Evolutionary conservation across 225 moss, liverwort and hornwort species (phyloP).

Genomic region (Anthoceros angustus): DNA sequence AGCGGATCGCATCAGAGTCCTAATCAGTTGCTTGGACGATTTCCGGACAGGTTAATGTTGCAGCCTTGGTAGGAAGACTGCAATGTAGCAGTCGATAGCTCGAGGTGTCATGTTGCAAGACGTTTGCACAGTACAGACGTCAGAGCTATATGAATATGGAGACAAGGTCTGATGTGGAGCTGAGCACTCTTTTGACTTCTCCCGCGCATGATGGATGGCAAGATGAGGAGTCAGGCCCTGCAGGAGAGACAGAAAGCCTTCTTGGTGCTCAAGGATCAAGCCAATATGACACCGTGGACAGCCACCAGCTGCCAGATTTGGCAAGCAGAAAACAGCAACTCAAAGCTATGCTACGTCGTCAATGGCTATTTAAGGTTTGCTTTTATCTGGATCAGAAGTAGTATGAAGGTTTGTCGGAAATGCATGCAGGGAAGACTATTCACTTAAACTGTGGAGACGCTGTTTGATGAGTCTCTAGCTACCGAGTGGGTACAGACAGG

Average conservation of each 20-base stretch:
- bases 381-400: constrained; percentile 4
- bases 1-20: too few species aligned
- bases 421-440: too few species aligned
- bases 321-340: constrained; percentile 61
- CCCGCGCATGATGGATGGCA: not conserved
- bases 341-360: constrained; percentile 71
- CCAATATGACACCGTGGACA: not conserved
- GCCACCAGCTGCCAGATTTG: not conserved
- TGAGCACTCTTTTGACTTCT: not conserved
- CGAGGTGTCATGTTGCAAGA: too few species aligned
- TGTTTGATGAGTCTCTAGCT: too few species aligned
- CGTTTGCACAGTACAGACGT: too few species aligned
- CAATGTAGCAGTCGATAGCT: too few species aligned
- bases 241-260: not conserved
- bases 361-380: constrained; percentile 84
- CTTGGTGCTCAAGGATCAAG: not conserved
- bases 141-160: too few species aligned
- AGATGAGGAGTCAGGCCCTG: not conserved
- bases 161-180: not conserved
- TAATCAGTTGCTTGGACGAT: too few species aligned
- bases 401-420: not conserved
- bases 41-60: too few species aligned
- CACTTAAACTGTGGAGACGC: too few species aligned
- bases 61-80: too few species aligned
- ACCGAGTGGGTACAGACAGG: too few species aligned